Base-by-base conservation (phyloP, 2,329 filamentous ascomycete genomes). In the Fusarium pilosicola region DNA sequence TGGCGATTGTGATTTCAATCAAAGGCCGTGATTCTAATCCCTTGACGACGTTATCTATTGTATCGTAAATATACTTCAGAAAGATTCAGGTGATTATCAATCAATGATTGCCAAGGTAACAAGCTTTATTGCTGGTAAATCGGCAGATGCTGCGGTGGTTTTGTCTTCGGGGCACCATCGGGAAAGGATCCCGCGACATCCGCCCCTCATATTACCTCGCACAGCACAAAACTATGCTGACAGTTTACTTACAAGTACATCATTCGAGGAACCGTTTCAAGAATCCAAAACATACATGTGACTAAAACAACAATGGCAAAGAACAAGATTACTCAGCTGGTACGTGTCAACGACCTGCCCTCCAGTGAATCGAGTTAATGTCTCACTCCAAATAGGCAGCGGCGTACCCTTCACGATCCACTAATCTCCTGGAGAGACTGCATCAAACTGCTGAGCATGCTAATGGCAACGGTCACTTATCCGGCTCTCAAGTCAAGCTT, bases 381-480 rank as follows among this genome's bases (percentile, higher is more conserved):
- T 22, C 18, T 28, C 5, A 36, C 22, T 26, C 34, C 36, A 7
- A 7, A 55, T 20, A 62, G 58, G 20, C 18, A 0, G 3, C 3
- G 7, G 28, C 24, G 12, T 65, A 65, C 3, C 62, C 60, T 9
- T 65, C 62, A 24, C 26, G 26, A 12, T 65, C 62, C 6, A 34
- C 28, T 2, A 18, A 14, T 13, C 28, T 66, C 1, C 30, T 65
- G 0, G 60, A 65, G 6, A 64, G 58, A 6, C 26, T 65, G 4
- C 26, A 45, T 12, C 22, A 7, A 0, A 44, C 32, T 5, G 17
- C 11, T 6, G 22, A 41, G 7, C 12, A 32, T 34, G 20, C 3
- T 14, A 30, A 61, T 5, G 30, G 18, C 3, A 28, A 60, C 3
- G 36, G 22, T 10, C 11, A 44, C 6, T 12, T 30, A 3, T 2